These are phyloP conservation scores for Ogataea naganishii DNA, from an alignment of 805 yeast genomes.

Conservation along the genomic window DNA sequence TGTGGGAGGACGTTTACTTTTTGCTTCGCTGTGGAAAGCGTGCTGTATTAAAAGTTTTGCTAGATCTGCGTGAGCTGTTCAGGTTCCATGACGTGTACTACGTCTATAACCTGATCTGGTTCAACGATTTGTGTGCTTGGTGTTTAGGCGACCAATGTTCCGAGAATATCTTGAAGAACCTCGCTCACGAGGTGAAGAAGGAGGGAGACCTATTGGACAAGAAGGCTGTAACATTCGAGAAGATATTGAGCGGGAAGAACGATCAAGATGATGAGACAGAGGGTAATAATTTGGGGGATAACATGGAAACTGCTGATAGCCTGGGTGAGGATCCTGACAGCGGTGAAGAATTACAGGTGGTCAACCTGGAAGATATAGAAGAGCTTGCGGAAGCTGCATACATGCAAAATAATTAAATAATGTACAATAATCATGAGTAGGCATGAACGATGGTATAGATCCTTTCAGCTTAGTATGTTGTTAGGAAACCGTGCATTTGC, in stretches of 20 bases:
- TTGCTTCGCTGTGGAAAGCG: constrained; percentile 63
- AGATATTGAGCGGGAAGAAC: constrained; percentile 22
- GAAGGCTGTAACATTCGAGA: constrained; percentile 48
- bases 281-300: not conserved
- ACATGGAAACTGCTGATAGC: constrained; percentile 28
- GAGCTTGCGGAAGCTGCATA: constrained; percentile 45
- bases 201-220: constrained; percentile 30
- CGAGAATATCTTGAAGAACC: constrained; percentile 47
- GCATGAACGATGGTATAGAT: not conserved
- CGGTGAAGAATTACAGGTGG: constrained; percentile 30
- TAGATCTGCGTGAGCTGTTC: constrained; percentile 63
- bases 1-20: constrained; percentile 69
- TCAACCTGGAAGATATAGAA: constrained; percentile 51
- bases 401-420: not conserved
- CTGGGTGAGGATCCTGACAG: constrained; percentile 26
- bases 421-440: not conserved
- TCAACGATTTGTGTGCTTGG: constrained; percentile 78
- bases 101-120: constrained; percentile 67
- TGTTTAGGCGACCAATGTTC: constrained; percentile 48
- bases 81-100: constrained; percentile 79
- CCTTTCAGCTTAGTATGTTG: constrained; percentile 7
- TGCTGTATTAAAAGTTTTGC: constrained; percentile 47
- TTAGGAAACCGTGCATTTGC: constrained; percentile 9
- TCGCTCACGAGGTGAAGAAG: constrained; percentile 58
- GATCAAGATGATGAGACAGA: constrained; percentile 13